These are phyloP conservation scores for Mollisia scopiformis DNA, from an alignment of 2,329 filamentous ascomycete genomes.

Conservation along the genomic window DNA sequence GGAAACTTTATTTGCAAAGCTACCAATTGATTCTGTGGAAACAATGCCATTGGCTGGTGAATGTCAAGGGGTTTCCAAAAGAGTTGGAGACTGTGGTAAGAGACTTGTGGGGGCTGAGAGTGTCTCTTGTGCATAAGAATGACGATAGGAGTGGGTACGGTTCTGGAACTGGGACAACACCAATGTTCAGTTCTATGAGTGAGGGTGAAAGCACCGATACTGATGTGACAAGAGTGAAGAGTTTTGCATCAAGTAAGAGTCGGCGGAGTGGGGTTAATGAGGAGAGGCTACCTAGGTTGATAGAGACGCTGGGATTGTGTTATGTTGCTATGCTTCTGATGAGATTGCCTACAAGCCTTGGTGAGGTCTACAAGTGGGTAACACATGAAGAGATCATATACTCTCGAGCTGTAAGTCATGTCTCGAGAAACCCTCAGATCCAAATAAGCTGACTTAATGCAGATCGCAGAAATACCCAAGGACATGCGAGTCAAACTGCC, in stretches of 20 bases:
- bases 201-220: slow-evolving; percentile 40
- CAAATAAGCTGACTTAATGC: neutral
- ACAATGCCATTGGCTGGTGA: slow-evolving; percentile 76
- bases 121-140: slow-evolving; percentile 43
- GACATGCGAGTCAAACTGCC: slow-evolving; percentile 70
- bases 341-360: slow-evolving; percentile 74
- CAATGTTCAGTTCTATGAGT: slow-evolving; percentile 40
- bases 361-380: slow-evolving; percentile 72
- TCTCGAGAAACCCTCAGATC: neutral
- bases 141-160: slow-evolving; percentile 35
- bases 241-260: slow-evolving; percentile 47
- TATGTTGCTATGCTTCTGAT: slow-evolving; percentile 80
- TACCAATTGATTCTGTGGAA: slow-evolving; percentile 84
- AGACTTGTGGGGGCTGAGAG: slow-evolving; percentile 78
- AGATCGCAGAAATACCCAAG: slow-evolving; percentile 61
- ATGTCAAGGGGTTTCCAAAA: slow-evolving; percentile 63
- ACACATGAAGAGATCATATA: slow-evolving; percentile 71
- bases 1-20: slow-evolving; percentile 79
- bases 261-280: slow-evolving; percentile 20
- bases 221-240: slow-evolving; percentile 40
- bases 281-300: slow-evolving; percentile 60
- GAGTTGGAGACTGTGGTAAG: slow-evolving; percentile 80
- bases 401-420: slow-evolving; percentile 61
- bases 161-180: slow-evolving; percentile 37
- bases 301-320: slow-evolving; percentile 77